These are phyloP conservation scores for Babesia sp. DNA, from an alignment of 169 alveolate genomes.

Conservation along the genomic window DNA sequence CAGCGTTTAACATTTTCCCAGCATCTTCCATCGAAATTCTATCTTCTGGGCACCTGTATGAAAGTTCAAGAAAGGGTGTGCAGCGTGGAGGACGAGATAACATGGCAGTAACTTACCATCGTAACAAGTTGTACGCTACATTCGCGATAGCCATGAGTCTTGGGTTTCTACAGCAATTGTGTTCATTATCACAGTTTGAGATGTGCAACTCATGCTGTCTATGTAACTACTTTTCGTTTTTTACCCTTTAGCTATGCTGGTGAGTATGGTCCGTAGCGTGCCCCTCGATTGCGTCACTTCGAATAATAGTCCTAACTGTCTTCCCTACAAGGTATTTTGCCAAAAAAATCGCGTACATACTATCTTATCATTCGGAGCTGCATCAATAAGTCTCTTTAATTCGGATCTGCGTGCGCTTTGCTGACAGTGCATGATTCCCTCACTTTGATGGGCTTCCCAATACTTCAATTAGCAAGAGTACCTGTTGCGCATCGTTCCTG, in stretches of 20 bases:
- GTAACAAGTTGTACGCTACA: conserved; percentile 33
- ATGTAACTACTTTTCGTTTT: neutral
- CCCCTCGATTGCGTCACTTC: conserved; percentile 11
- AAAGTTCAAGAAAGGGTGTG: neutral
- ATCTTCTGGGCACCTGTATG: conserved; percentile 35
- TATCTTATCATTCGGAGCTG: conserved; percentile 28
- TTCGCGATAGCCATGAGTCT: conserved; percentile 34
- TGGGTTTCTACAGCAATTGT: conserved; percentile 8
- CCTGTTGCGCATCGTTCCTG: conserved; percentile 51
- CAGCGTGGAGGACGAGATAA: neutral
- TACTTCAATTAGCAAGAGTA: conserved; percentile 34
- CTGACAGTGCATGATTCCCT: neutral
- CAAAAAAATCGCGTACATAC: neutral
- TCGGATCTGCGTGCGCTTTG: conserved; percentile 25
- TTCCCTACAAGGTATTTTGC: conserved; percentile 12
- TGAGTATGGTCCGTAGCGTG: conserved; percentile 5
- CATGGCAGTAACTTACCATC: conserved; percentile 1
- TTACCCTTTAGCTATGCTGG: conserved; percentile 27
- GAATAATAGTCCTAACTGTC: conserved; percentile 28
- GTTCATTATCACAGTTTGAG: neutral
- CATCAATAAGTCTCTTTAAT: conserved; percentile 17
- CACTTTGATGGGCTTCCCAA: conserved; percentile 58
- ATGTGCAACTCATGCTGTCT: neutral
- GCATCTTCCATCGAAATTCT: conserved; percentile 32
- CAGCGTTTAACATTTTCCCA: conserved; percentile 21